phyloP scores from a whole-genome alignment of 139 green algal genomes.

The Chlorella sp. region DNA sequence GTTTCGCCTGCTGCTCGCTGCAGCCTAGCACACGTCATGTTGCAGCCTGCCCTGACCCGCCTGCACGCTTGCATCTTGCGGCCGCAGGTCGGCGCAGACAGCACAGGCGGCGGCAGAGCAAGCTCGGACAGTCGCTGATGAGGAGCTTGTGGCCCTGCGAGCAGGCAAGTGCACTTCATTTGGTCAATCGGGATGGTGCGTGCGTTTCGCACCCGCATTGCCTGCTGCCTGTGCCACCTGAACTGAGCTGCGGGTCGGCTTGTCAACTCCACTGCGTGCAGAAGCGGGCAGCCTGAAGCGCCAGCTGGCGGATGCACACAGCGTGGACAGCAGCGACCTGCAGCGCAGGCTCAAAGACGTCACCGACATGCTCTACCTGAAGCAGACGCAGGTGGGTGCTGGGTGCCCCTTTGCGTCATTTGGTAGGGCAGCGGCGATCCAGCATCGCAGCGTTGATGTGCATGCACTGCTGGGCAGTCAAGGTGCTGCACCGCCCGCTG shows the following conservation, averaged over 20 bases:
- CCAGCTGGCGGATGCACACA: conserved; percentile 30
- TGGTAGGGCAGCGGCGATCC: no score
- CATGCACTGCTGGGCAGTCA: no score
- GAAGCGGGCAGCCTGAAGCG: conserved; percentile 46
- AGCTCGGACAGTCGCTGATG: conserved; percentile 36
- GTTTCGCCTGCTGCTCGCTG: no score
- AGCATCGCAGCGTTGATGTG: no score
- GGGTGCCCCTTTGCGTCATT: no score
- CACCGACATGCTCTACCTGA: conserved; percentile 77
- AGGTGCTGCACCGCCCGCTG: no score
- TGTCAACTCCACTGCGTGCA: neutral
- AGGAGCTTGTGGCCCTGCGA: conserved; percentile 29
- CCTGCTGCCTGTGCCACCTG: no score
- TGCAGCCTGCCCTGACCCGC: no score
- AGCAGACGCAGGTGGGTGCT: conserved; percentile 78
- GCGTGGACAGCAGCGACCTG: conserved; percentile 53
- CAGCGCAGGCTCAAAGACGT: conserved; percentile 64
- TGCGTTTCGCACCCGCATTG: no score
- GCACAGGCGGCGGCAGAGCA: conserved; percentile 19
- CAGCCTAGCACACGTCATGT: no score
- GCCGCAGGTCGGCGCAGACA: neutral
- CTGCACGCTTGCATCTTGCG: neutral
- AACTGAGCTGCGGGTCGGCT: no score
- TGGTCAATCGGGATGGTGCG: no score
- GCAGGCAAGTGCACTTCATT: neutral